Base-by-base conservation (phyloP, 495 filamentous ascomycete species). In the Daldinia decipiens region DNA sequence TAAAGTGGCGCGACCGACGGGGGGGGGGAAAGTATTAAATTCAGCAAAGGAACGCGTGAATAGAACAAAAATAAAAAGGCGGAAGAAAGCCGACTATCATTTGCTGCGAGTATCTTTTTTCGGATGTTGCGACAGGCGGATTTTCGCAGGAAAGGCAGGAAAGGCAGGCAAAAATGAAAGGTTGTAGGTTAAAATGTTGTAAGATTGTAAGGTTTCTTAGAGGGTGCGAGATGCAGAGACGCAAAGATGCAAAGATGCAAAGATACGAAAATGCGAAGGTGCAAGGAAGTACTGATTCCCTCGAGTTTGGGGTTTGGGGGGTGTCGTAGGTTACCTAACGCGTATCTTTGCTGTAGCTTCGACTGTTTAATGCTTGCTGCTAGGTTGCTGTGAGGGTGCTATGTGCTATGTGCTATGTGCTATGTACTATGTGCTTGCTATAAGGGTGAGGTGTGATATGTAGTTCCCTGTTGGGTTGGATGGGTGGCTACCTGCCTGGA, bases 1-100 rank as follows among this genome's bases (percentile, higher is more conserved):
- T 55, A 51, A 65, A 69, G 58, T 55, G 51, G 74, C 73, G 76
- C 76, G 66, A 71, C 65, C 59, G 67, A 66, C 19, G 60, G 62
- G 60, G 62, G 60, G 62, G 60, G 59, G 66, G n/a, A n/a, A 39
- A 59, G 70, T 76, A 77, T 79, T 70, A 79, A 77, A 73, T 69
- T 62, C 58, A 47, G 32, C 45, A 72, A 67, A 72, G 69, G 69
- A 73, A 62, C 66, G 71, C 65, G 66, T 63, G 65, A 72, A 72
- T 29, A 64, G 65, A 72, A 67, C 56, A 58, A 65, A 31, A 56
- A 62, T 40, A 68, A 62, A 59, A 56, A 56, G 53, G 67, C 64
- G 61, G 70, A 58, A 65, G 59, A 60, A 68, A 73, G 56, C 34
- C 70, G 57, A 65, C 21, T 29, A 58, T 68, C 56, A 73, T 68